Evolutionary conservation across 2,329 filamentous ascomycete genomes (phyloP).

Genomic region (Falciphora oryzae): DNA sequence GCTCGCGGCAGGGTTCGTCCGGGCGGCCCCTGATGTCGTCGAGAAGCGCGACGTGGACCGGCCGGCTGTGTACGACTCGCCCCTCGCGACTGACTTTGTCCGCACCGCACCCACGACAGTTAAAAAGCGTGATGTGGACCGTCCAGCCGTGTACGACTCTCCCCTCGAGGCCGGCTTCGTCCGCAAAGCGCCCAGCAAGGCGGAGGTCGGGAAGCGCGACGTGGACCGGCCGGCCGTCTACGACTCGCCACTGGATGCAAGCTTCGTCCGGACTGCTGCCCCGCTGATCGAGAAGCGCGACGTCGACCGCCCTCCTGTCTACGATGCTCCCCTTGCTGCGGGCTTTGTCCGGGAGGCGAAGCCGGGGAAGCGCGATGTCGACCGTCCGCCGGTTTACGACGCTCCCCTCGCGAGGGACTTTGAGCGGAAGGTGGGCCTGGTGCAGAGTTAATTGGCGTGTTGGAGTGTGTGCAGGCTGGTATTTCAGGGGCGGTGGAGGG

Average conservation of each 20-base stretch:
- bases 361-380: background rate
- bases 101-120: background rate
- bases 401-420: conserved; percentile 7
- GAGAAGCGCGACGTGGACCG: background rate
- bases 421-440: background rate
- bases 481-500: background rate
- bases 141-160: conserved; percentile 16
- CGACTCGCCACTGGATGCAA: background rate
- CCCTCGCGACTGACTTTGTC: background rate
- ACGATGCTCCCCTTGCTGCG: conserved; percentile 11
- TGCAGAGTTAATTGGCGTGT: background rate
- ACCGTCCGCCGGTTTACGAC: conserved; percentile 16
- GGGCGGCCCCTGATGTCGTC: too few relatives aligned
- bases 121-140: background rate
- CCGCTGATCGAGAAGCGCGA: background rate
- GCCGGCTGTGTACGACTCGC: background rate
- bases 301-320: conserved; percentile 14
- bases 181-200: too few relatives aligned
- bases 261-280: background rate
- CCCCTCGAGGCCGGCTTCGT: conserved; percentile 3
- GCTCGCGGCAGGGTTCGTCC: background rate
- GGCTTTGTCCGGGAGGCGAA: background rate
- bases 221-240: background rate
- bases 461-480: too few relatives aligned
- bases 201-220: background rate